Conservation (phyloP, 305 asterid genomes). For the Solanum aculeatissimum region DNA sequence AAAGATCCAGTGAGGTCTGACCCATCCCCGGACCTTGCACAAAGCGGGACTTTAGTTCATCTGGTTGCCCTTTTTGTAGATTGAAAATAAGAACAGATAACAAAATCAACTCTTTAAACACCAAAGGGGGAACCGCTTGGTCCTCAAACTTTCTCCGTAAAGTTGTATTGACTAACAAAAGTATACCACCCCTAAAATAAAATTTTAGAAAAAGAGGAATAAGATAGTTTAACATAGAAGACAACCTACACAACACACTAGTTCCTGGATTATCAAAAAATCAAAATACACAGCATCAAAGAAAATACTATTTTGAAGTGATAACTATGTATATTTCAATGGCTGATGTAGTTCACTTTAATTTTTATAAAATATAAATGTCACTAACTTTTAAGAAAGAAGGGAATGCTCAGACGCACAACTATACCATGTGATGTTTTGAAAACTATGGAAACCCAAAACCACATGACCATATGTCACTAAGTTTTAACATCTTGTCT, state of each 20-base stretch:
- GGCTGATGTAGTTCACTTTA: background rate
- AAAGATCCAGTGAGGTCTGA: background rate
- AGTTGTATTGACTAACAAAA: background rate
- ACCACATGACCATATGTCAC: background rate
- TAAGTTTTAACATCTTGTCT: background rate
- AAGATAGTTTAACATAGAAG: background rate
- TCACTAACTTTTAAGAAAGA: background rate
- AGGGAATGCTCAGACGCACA: background rate
- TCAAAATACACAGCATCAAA: background rate
- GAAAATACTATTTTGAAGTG: background rate
- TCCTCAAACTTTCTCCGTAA: background rate
- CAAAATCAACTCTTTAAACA: background rate
- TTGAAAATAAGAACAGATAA: background rate
- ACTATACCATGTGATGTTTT: background rate
- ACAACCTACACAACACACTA: background rate
- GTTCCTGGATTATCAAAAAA: background rate
- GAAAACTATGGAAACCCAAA: background rate
- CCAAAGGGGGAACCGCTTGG: background rate
- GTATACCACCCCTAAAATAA: background rate
- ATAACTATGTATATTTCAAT: background rate
- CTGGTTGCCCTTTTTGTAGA: background rate
- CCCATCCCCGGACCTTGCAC: background rate
- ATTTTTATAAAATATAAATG: background rate
- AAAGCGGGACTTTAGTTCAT: background rate
- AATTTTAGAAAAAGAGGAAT: background rate